Evolutionary conservation across 805 yeast genomes (phyloP).

Genomic region (Wickerhamiella spandovensis): DNA sequence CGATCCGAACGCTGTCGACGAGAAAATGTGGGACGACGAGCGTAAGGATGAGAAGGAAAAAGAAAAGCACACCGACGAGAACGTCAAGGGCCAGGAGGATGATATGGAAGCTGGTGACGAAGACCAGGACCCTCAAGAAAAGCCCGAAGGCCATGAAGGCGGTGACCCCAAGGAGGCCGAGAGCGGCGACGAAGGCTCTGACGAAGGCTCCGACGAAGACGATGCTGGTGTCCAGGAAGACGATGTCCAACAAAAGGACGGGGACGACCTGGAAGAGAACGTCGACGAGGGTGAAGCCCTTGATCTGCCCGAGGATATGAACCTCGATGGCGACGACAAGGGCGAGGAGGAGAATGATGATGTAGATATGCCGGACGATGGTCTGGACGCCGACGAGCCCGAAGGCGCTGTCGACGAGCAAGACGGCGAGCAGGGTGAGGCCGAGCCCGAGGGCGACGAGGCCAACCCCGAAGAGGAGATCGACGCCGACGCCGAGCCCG

Average conservation of each 20-base stretch:
- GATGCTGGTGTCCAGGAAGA: conserved; percentile 41
- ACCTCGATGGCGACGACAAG: conserved; percentile 54
- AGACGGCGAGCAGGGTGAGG: conserved; percentile 22
- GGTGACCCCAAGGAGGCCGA: conserved; percentile 28
- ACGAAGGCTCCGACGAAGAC: conserved; percentile 30
- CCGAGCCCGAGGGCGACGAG: conserved; percentile 24
- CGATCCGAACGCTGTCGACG: conserved; percentile 92
- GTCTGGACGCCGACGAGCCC: conserved; percentile 18
- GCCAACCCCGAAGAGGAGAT: conserved; percentile 22
- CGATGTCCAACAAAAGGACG: conserved; percentile 61
- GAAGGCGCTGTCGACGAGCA: conserved; percentile 17
- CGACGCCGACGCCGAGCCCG: conserved; percentile 23
- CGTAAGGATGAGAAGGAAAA: conserved; percentile 48
- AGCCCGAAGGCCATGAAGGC: conserved; percentile 19
- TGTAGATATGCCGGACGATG: conserved; percentile 18
- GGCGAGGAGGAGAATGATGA: conserved; percentile 24
- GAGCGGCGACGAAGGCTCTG: conserved; percentile 21
- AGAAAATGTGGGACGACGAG: conserved; percentile 96
- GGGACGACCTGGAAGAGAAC: conserved; percentile 51
- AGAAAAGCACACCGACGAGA: conserved; percentile 70
- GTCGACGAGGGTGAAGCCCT: conserved; percentile 73
- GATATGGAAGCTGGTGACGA: conserved; percentile 24
- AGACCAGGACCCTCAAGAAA: conserved; percentile 14
- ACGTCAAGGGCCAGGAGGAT: conserved; percentile 35
- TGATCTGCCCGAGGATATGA: conserved; percentile 85